Conservation (phyloP, 2,329 filamentous ascomycete species). For the Trichothecium sympodiale region DNA sequence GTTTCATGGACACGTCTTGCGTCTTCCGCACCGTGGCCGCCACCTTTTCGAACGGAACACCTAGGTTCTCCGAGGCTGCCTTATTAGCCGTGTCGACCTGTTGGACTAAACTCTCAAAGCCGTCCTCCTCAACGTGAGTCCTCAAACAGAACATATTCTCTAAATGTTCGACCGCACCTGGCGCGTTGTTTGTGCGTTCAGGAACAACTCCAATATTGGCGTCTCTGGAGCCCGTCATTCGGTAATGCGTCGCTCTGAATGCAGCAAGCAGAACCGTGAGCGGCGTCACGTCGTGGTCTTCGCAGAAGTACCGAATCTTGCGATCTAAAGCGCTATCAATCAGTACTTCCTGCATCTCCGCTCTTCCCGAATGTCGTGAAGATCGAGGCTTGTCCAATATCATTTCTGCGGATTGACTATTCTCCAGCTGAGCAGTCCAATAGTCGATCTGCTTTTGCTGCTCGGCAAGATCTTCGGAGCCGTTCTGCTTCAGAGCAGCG, state of each 20-base stretch:
- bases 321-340: slow-evolving; percentile 3
- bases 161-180: slow-evolving; percentile 9
- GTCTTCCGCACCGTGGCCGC: neutral
- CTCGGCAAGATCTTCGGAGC: slow-evolving; percentile 3
- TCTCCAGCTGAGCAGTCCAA: slow-evolving; percentile 7
- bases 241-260: slow-evolving; percentile 9
- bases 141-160: slow-evolving; percentile 10
- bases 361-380: neutral
- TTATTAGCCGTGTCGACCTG: slow-evolving; percentile 3
- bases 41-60: slow-evolving; percentile 11
- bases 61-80: slow-evolving; percentile 11
- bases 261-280: slow-evolving; percentile 6
- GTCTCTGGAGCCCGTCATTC: slow-evolving; percentile 7
- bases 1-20: slow-evolving; percentile 4
- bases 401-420: slow-evolving; percentile 6
- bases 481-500: slow-evolving; percentile 10
- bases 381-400: slow-evolving; percentile 6
- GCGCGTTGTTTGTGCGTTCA: neutral
- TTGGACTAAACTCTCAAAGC: slow-evolving; percentile 5
- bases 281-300: slow-evolving; percentile 1
- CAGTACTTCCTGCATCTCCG: neutral
- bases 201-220: slow-evolving; percentile 6
- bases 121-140: slow-evolving; percentile 1
- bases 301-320: slow-evolving; percentile 6
- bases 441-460: slow-evolving; percentile 9